Conservation (phyloP, 192 early-diverging fungal species). For the Coemansia sp. region DNA sequence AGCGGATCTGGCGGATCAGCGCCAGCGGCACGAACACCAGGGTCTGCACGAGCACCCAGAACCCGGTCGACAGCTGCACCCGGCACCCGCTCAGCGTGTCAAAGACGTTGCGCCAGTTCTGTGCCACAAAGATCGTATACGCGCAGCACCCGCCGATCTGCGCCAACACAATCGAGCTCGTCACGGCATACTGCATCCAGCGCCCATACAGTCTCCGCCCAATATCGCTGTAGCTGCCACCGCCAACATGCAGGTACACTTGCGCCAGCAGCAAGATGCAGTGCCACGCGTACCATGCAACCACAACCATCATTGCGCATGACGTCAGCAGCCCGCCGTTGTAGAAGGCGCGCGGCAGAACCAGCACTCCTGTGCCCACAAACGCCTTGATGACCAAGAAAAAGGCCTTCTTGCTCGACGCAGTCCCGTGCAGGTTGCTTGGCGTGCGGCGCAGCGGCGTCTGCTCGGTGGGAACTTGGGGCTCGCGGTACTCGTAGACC, state of each 20-base stretch:
- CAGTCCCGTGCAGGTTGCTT: conserved; percentile 44
- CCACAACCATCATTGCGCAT: conserved; percentile 52
- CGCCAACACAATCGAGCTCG: conserved; percentile 66
- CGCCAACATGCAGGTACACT: conserved; percentile 57
- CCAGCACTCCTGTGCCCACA: conserved; percentile 76
- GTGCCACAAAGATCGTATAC: conserved; percentile 87
- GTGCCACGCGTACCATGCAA: conserved; percentile 64
- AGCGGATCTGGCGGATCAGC: conserved; percentile 88
- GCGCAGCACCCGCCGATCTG: conserved; percentile 89
- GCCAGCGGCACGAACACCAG: conserved; percentile 79
- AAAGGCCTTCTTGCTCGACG: conserved; percentile 68
- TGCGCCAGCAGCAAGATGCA: conserved; percentile 67
- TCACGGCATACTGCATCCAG: conserved; percentile 64
- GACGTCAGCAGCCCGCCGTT: conserved; percentile 75
- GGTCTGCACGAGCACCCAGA: conserved; percentile 77
- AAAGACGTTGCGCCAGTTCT: conserved; percentile 73
- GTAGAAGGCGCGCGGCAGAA: conserved; percentile 74
- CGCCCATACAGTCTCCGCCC: conserved; percentile 63
- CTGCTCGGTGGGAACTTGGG: conserved; percentile 13
- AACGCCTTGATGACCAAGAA: conserved; percentile 80
- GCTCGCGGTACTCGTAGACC: conserved; percentile 17
- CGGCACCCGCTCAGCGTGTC: conserved; percentile 69
- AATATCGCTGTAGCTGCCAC: conserved; percentile 71
- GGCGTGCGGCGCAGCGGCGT: conserved; percentile 31
- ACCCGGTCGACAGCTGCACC: conserved; percentile 62